A percentile compares a stretch with the other conserved stretches of the same genome.
phyloP scores from a whole-genome alignment of 305 asterid species.

The Fraxinus latifolia region DNA sequence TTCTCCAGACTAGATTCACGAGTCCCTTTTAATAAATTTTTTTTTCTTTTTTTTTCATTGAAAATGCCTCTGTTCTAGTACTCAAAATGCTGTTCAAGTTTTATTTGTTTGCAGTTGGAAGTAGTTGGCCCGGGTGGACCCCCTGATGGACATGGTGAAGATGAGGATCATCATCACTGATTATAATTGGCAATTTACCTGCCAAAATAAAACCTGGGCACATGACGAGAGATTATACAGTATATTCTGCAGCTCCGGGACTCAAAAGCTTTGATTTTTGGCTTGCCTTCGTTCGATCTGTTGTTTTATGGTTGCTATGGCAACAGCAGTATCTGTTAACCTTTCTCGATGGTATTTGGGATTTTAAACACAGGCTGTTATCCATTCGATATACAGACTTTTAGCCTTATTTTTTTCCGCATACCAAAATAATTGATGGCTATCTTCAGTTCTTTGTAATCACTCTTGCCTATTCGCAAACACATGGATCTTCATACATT shows the following conservation, averaged over 20 bases:
- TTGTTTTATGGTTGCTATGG: not conserved
- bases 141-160: slow-evolving; percentile 75
- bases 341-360: slow-evolving; percentile 25
- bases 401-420: slow-evolving; percentile 1
- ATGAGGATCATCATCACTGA: slow-evolving; percentile 57
- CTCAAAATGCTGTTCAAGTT: not conserved
- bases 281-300: slow-evolving; percentile 28
- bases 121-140: slow-evolving; percentile 92
- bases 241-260: slow-evolving; percentile 25
- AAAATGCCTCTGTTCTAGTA: not conserved
- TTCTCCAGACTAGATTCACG: not conserved
- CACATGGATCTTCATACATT: not conserved
- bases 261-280: slow-evolving; percentile 32
- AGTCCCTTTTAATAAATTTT: not conserved
- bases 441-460: not conserved
- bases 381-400: slow-evolving; percentile 25
- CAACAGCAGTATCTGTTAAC: slow-evolving; percentile 9
- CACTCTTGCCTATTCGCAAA: not conserved
- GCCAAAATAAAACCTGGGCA: slow-evolving; percentile 51
- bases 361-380: slow-evolving; percentile 21
- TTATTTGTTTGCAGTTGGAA: slow-evolving; percentile 58
- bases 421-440: slow-evolving; percentile 47
- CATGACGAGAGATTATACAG: slow-evolving; percentile 32
- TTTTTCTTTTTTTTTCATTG: not conserved
- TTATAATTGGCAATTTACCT: slow-evolving; percentile 29